Percentiles rank a stretch among this genome's conserved stretches.
Conservation (phyloP, 768 basidiomycete species). For the Calocybe cyanea region DNA sequence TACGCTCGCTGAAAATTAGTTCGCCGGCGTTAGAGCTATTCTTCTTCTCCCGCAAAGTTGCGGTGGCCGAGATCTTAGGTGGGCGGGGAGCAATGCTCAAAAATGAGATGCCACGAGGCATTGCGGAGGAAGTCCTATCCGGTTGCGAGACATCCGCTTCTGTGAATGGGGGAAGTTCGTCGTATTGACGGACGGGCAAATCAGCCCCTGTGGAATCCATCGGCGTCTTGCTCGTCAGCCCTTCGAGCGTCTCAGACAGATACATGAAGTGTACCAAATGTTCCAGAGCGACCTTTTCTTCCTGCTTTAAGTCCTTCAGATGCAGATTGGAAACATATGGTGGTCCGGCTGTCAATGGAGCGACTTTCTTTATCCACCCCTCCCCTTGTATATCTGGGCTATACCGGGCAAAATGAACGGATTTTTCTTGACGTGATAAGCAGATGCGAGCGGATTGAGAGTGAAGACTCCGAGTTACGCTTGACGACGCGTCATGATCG, state of each 20-base stretch:
- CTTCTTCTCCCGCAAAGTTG: background rate
- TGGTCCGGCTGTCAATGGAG: slow-evolving; percentile 16
- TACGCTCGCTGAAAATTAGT: background rate
- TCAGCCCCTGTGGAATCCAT: background rate
- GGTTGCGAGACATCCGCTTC: too few relatives aligned
- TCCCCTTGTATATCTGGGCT: slow-evolving; percentile 25
- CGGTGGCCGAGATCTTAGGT: slow-evolving; percentile 7
- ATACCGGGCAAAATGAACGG: slow-evolving; percentile 33
- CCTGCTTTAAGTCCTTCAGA: slow-evolving; percentile 20
- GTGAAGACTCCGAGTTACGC: slow-evolving; percentile 5
- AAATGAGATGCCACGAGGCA: slow-evolving; percentile 9
- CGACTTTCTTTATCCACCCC: slow-evolving; percentile 37
- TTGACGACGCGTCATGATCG: slow-evolving; percentile 4
- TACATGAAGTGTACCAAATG: slow-evolving; percentile 23
- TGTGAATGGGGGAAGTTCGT: background rate
- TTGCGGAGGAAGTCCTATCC: background rate
- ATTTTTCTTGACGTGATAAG: slow-evolving; percentile 27
- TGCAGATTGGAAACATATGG: slow-evolving; percentile 21
- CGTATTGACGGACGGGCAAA: background rate
- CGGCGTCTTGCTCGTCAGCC: background rate
- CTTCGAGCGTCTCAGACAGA: slow-evolving; percentile 20
- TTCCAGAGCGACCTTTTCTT: slow-evolving; percentile 23
- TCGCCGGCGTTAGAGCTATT: background rate
- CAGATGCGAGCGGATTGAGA: slow-evolving; percentile 33
- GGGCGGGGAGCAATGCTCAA: slow-evolving; percentile 12